A percentile compares a stretch with the other conserved stretches of the same genome.
phyloP scores from a whole-genome alignment of 495 filamentous ascomycete species.

The Hypoxylon rickii region DNA sequence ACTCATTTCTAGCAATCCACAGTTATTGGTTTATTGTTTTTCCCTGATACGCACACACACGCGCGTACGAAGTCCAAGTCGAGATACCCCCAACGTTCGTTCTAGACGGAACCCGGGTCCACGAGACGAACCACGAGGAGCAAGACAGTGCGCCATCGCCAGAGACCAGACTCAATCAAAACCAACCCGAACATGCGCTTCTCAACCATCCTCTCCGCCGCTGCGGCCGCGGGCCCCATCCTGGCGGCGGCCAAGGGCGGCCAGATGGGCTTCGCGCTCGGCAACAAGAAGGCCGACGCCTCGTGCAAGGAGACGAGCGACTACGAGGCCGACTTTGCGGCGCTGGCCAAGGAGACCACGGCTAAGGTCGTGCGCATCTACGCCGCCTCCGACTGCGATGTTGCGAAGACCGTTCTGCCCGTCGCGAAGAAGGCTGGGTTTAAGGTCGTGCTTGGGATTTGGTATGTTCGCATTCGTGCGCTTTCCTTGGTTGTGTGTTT shows the following conservation, averaged over 20 bases:
- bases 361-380: slow-evolving; percentile 69
- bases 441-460: slow-evolving; percentile 77
- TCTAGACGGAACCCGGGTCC: too few species aligned
- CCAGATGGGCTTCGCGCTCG: slow-evolving; percentile 59
- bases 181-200: slow-evolving; percentile 31
- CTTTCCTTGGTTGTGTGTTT: neutral
- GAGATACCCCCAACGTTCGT: too few species aligned
- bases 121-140: too few species aligned
- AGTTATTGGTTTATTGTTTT: too few species aligned
- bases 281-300: slow-evolving; percentile 58
- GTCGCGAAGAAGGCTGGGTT: slow-evolving; percentile 73
- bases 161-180: neutral
- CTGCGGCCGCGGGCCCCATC: slow-evolving; percentile 46
- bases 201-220: slow-evolving; percentile 41
- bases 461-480: slow-evolving; percentile 50
- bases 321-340: slow-evolving; percentile 72
- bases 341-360: slow-evolving; percentile 45
- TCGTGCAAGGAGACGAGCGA: slow-evolving; percentile 66
- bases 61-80: too few species aligned
- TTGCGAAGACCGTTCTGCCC: slow-evolving; percentile 68
- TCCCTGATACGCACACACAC: too few species aligned
- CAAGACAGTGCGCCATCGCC: neutral
- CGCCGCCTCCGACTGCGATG: slow-evolving; percentile 69
- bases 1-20: too few species aligned
- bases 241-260: slow-evolving; percentile 45